Evolutionary conservation across 768 basidiomycete genomes (phyloP).

Genomic region (Mycena kentingensis): DNA sequence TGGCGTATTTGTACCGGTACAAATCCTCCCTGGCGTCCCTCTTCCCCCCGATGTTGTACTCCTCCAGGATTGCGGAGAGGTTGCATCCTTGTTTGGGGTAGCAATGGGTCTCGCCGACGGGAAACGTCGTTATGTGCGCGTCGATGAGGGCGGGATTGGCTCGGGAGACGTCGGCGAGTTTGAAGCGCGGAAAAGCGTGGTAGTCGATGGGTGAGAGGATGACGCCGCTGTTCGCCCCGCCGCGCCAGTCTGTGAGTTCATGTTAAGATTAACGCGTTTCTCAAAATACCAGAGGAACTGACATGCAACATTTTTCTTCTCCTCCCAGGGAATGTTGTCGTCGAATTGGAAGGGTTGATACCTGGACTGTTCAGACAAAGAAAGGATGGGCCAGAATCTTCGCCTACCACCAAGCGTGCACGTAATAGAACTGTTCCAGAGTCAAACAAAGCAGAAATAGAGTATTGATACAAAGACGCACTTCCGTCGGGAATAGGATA

Average conservation of each 20-base stretch:
- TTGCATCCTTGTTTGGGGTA: too few species aligned
- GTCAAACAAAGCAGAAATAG: not conserved
- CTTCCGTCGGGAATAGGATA: conserved; percentile 1
- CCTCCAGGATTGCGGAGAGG: too few species aligned
- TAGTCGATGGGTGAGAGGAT: conserved; percentile 4
- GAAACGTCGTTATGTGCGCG: not conserved
- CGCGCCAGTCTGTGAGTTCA: conserved; percentile 5
- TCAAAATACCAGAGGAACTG: not conserved
- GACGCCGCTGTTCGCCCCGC: conserved; percentile 3
- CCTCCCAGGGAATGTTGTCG: conserved; percentile 5
- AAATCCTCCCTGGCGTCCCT: too few species aligned
- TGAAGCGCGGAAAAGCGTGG: conserved; percentile 12
- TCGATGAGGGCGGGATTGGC: conserved; percentile 1
- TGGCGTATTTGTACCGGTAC: too few species aligned
- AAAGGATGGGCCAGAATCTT: too few species aligned
- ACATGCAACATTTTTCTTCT: not conserved
- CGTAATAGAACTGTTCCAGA: not conserved
- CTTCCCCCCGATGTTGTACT: too few species aligned
- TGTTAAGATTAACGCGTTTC: not conserved
- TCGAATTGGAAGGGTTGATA: not conserved
- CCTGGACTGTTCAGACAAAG: too few species aligned
- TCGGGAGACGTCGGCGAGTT: not conserved
- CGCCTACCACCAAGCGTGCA: conserved; percentile 1
- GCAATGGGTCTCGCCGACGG: too few species aligned
- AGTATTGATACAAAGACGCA: not conserved